Evolutionary conservation across 805 yeast species (phyloP), one percentile per base, ranked within the genome.

Genomic region (Spathaspora passalidarum): DNA sequence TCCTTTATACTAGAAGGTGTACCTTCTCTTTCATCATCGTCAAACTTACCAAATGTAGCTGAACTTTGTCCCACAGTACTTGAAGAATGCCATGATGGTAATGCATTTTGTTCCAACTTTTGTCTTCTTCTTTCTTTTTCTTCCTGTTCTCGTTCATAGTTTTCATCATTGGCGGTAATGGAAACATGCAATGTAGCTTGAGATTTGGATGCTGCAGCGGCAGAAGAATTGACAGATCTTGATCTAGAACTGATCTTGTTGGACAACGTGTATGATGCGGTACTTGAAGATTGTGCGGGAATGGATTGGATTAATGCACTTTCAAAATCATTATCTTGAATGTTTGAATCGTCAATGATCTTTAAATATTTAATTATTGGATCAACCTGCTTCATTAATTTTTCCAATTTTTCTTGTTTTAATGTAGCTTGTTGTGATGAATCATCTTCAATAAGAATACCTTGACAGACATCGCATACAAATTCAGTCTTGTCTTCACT

Each of bases 1-100:
- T 48, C 48, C 40, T 56, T 59, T 34, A 53, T 22, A 42, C 51
- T 32, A 40, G 44, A 40, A n/a, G 59, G 48, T 37, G 59, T 42
- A 16, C 49, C 60, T 23, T 57, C 66, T 37, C 42, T 48, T 21
- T 78, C 85, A 29, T 73, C 81, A 38, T 68, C 72, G 51, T 77
- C 84, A 48, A 81, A 56, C 51, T 71, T 76, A 47, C 84, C 87
- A 48, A 80, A 63, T 13, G 5, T 11, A 18, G 9, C 29, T 3
- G 76, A 73, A 11, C 76, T 65, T 54, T 82, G 75, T 39, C 96
- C 96, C 53, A 92, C 92, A 0, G 99, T 91, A 60, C 92, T 82
- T 55, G 85, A 84, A 52, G 86, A 81, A 62, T 94, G 96, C 99
- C 99, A 94, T 22, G 94, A 84, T 6, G 99, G 99, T 54, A 94